Evolutionary conservation across 1,284 basidiomycete genomes (phyloP).

Genomic region (Trichosporon sp.): DNA sequence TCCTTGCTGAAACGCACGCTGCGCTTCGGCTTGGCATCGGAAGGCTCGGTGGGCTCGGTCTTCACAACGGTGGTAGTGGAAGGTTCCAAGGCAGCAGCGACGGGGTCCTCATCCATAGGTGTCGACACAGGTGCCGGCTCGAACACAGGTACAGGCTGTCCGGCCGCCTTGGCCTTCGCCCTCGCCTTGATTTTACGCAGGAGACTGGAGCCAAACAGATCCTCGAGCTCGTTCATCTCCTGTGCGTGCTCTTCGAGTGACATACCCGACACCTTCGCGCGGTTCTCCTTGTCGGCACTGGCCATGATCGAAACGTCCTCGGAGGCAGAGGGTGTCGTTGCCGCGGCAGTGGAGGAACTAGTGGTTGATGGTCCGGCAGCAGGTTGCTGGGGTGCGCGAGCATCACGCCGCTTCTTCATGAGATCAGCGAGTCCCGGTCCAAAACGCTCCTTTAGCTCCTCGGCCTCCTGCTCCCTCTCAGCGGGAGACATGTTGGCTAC

Average conservation of each 20-base stretch:
- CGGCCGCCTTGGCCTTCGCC: neutral
- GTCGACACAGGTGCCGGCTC: no score
- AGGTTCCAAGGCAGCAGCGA: neutral
- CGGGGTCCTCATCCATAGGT: slow-evolving; percentile 5
- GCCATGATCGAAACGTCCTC: slow-evolving; percentile 24
- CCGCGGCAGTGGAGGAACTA: neutral
- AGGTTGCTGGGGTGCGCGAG: slow-evolving; percentile 5
- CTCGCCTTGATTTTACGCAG: slow-evolving; percentile 63
- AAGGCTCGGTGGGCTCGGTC: neutral
- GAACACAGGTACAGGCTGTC: neutral
- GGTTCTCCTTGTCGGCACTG: slow-evolving; percentile 38
- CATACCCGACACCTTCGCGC: slow-evolving; percentile 63
- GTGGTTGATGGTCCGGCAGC: slow-evolving; percentile 1
- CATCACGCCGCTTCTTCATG: slow-evolving; percentile 59
- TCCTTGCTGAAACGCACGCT: slow-evolving; percentile 53
- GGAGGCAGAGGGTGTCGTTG: slow-evolving; percentile 19
- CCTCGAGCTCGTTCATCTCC: slow-evolving; percentile 66
- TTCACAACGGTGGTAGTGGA: neutral
- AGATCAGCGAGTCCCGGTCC: slow-evolving; percentile 64
- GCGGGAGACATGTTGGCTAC: slow-evolving; percentile 65
- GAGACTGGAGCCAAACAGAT: slow-evolving; percentile 67
- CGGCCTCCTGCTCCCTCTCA: slow-evolving; percentile 65
- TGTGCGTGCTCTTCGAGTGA: slow-evolving; percentile 63
- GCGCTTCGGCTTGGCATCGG: neutral
- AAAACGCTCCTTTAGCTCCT: slow-evolving; percentile 68